A percentile compares a stretch with the other conserved stretches of the same genome.
Conservation (phyloP, 495 filamentous ascomycete genomes). For the Hypoxylon fragiforme region DNA sequence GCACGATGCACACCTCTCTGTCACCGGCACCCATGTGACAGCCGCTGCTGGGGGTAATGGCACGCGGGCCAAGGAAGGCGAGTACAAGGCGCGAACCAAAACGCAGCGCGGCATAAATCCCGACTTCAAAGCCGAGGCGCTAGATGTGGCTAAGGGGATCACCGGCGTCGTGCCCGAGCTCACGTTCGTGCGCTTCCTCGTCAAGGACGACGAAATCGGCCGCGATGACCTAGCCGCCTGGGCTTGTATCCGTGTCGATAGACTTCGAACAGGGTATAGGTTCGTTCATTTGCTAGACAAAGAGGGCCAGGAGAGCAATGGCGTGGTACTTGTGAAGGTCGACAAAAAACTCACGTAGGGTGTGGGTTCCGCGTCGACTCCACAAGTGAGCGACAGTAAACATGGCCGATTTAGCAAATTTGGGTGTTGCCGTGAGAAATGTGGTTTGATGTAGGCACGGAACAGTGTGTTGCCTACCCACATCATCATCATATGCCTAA, state of each 20-base stretch:
- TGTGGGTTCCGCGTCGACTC: not conserved
- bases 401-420: not conserved
- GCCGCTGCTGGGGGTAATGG: constrained; percentile 15
- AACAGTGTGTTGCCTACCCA: too few relatives aligned
- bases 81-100: constrained; percentile 73
- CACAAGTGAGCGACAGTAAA: too few relatives aligned
- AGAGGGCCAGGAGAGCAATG: constrained; percentile 62
- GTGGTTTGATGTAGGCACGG: too few relatives aligned
- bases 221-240: constrained; percentile 79
- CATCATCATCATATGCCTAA: too few relatives aligned
- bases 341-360: constrained; percentile 54
- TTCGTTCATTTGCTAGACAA: constrained; percentile 73
- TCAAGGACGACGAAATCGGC: constrained; percentile 79
- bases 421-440: not conserved
- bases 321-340: constrained; percentile 71
- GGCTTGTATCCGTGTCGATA: constrained; percentile 84
- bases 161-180: constrained; percentile 73
- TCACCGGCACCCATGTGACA: constrained; percentile 10
- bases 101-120: constrained; percentile 63
- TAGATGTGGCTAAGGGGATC: constrained; percentile 62
- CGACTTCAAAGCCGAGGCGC: constrained; percentile 67
- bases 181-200: constrained; percentile 82
- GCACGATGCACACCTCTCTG: constrained; percentile 43
- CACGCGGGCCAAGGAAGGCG: constrained; percentile 52
- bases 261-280: constrained; percentile 72